Conservation (phyloP, 2,329 filamentous ascomycete species). For the Meredithiella fracta region DNA sequence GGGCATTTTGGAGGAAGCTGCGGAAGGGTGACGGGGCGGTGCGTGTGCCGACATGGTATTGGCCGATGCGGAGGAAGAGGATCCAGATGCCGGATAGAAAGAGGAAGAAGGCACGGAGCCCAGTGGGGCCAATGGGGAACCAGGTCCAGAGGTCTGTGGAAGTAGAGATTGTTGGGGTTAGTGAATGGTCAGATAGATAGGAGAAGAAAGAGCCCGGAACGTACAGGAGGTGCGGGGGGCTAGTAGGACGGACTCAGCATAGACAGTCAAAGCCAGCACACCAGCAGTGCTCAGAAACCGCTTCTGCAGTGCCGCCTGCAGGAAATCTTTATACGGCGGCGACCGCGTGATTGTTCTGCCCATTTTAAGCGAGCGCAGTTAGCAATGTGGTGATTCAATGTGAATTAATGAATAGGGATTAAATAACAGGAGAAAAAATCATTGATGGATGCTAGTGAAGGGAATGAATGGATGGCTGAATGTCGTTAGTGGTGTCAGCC, state of each 20-base stretch:
- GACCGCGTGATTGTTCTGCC: slow-evolving; percentile 24
- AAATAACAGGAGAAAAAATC: too few species aligned
- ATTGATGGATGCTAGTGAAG: too few species aligned
- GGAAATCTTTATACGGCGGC: slow-evolving; percentile 66
- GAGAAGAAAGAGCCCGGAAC: too few species aligned
- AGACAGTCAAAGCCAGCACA: slow-evolving; percentile 54
- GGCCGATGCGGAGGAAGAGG: slow-evolving; percentile 71
- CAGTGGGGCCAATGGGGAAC: slow-evolving; percentile 65
- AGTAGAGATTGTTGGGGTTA: neutral
- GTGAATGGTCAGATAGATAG: neutral
- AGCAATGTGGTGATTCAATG: neutral
- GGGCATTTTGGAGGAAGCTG: slow-evolving; percentile 41
- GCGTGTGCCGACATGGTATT: slow-evolving; percentile 59
- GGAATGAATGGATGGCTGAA: neutral
- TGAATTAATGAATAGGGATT: neutral
- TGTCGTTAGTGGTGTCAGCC: neutral
- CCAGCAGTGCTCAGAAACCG: slow-evolving; percentile 67
- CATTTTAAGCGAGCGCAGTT: slow-evolving; percentile 3
- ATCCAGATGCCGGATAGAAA: slow-evolving; percentile 62
- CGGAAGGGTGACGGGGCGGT: slow-evolving; percentile 53
- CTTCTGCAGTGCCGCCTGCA: slow-evolving; percentile 75
- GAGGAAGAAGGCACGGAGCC: slow-evolving; percentile 57
- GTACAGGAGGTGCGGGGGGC: slow-evolving; percentile 53
- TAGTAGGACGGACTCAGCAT: slow-evolving; percentile 53
- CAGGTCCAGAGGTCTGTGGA: slow-evolving; percentile 64